Evolutionary conservation across 176 grass and related monocot species (phyloP), one percentile per base, ranked within the genome.

Genomic region (barley (Hordeum vulgare)): DNA sequence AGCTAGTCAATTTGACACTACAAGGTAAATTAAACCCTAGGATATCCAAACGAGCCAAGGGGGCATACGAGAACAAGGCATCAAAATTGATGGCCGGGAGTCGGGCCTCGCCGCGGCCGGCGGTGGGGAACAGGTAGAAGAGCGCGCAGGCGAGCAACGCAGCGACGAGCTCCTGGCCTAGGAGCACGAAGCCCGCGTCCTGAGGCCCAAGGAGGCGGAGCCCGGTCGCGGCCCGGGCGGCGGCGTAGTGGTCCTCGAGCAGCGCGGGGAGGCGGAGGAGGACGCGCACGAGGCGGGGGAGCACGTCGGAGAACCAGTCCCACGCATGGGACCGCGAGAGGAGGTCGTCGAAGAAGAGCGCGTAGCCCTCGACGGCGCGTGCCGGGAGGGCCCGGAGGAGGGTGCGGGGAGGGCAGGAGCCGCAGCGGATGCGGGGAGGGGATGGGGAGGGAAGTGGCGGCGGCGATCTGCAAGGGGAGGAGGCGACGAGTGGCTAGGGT

Each of bases 341-440:
- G n/a, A n/a, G n/a, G n/a, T n/a, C n/a, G n/a, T n/a, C 84, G 71
- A 98, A 98, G 76, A 98, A 98, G 85, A 93, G 85, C 11, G 87
- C 74, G 77, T 77, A 80, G 14, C 96, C 96, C 49, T 91, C 80
- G 53, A 75, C 62, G 21, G 93, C 71, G 49, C 44, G 41, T 5
- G 61, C 9, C 20, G 90, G 26, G 4, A 95, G 83, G 4, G 66
- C 34, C 20, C 65, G 54, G 66, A 85, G 88, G 31, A n/a, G n/a
- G n/a, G n/a, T n/a, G n/a, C n/a, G n/a, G n/a, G n/a, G n/a, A n/a
- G n/a, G n/a, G n/a, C n/a, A n/a, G n/a, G n/a, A n/a, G n/a, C n/a
- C n/a, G n/a, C n/a, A n/a, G n/a, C n/a, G n/a, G n/a, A n/a, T n/a
- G n/a, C n/a, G n/a, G n/a, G n/a, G n/a, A n/a, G n/a, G n/a, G n/a